Evolutionary conservation across 495 filamentous ascomycete genomes (phyloP), one percentile per base, ranked within the genome.

Genomic region (Neurospora discreta): DNA sequence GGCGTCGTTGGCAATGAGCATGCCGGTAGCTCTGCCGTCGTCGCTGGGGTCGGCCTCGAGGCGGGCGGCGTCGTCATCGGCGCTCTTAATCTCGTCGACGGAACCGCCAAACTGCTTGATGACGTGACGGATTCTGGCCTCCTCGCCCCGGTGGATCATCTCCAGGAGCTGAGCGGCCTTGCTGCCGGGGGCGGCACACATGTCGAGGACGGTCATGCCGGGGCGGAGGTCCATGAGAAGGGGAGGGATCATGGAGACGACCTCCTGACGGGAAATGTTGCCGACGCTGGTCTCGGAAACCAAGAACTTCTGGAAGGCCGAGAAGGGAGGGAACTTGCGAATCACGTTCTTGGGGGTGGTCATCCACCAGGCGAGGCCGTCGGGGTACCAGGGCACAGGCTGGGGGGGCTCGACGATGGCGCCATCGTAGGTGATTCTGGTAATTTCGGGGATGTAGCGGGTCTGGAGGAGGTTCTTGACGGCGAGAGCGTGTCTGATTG

Each of bases 161-260:
- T 99, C 95, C 73, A 98, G 90, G 43, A 99, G 81, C 83, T 99
- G 95, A 30, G 94, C 92, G 18, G 94, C 92, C 85, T 99, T 99
- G 84, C 94, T 97, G 26, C 95, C 95, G 7, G 95, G 95, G 0
- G 95, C 95, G 72, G 95, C 95, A 81, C 95, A 99, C 85, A 99
- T 88, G 80, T 99, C 95, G 77, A 99, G 82, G 13, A 97, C 93
- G 10, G 88, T 88, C 92, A 98, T 97, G 42, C 93, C 93, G 23
- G 96, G 93, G 69, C 88, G 87, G 39, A 97, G 81, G 77, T 97
- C 95, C 87, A 98, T 92, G 72, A 98, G 83, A 69, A 98, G 88
- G 30, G 96, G 96, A 33, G 95, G 95, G 74, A 99, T 97, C 95
- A 99, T 99, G 85, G 92, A 96, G 73, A 99, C 95, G 26, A 95